Evolutionary conservation across 2,329 filamentous ascomycete species (phyloP).

Genomic region (Arthrobotrys entomopaga): DNA sequence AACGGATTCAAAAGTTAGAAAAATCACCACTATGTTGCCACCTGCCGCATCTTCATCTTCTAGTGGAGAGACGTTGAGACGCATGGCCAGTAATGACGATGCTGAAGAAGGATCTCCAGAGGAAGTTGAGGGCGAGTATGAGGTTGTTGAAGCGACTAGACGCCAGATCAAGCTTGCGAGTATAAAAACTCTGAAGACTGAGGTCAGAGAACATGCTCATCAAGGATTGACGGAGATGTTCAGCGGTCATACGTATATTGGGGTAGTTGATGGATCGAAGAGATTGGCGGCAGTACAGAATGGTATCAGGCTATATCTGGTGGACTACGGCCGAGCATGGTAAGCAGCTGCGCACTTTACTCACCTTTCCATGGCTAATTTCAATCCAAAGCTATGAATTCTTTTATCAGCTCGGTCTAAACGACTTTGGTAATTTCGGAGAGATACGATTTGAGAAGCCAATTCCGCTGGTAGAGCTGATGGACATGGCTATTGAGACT

Average conservation of each 20-base stretch:
- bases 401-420: constrained; percentile 94
- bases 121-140: constrained; percentile 68
- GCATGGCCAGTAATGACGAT: constrained; percentile 58
- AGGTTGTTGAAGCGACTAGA: constrained; percentile 69
- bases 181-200: constrained; percentile 81
- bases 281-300: constrained; percentile 92
- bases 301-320: constrained; percentile 87
- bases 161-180: constrained; percentile 70
- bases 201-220: constrained; percentile 84
- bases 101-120: constrained; percentile 24
- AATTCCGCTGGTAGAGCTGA: constrained; percentile 75
- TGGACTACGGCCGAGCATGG: constrained; percentile 89
- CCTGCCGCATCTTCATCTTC: constrained; percentile 64
- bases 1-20: constrained; percentile 86
- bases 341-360: constrained; percentile 13
- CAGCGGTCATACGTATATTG: constrained; percentile 88
- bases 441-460: constrained; percentile 81
- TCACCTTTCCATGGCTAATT: not conserved
- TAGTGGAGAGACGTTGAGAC: constrained; percentile 59
- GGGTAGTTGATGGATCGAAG: constrained; percentile 85
- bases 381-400: constrained; percentile 72
- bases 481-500: constrained; percentile 76
- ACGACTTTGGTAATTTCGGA: constrained; percentile 96
- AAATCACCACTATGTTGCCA: constrained; percentile 96
- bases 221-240: constrained; percentile 87